phyloP scores from a whole-genome alignment of 208 protist species.

The Porcisia deanei region DNA sequence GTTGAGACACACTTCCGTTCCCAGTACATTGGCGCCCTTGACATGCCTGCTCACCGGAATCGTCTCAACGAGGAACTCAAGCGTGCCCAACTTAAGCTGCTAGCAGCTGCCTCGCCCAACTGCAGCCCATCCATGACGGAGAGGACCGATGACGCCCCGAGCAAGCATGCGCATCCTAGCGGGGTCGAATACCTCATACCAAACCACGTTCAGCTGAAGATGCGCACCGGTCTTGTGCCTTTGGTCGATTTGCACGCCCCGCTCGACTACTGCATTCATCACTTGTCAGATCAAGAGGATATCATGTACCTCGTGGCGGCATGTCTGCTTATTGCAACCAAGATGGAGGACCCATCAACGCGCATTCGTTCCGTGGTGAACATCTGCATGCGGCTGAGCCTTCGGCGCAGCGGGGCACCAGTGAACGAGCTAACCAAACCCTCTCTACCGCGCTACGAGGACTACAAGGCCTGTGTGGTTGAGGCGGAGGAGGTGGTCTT shows the following conservation, averaged over 20 bases:
- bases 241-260: slow-evolving; percentile 74
- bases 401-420: slow-evolving; percentile 35
- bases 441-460: slow-evolving; percentile 38
- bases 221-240: slow-evolving; percentile 49
- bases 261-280: slow-evolving; percentile 71
- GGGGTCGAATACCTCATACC: slow-evolving; percentile 62
- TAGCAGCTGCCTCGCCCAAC: neutral
- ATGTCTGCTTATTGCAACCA: slow-evolving; percentile 78
- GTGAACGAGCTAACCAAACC: slow-evolving; percentile 35
- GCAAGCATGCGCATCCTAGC: neutral
- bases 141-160: slow-evolving; percentile 10
- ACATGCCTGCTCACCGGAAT: slow-evolving; percentile 20
- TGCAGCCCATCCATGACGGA: slow-evolving; percentile 7
- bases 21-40: slow-evolving; percentile 29
- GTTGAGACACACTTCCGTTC: slow-evolving; percentile 43
- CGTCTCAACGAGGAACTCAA: slow-evolving; percentile 1
- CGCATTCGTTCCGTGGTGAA: slow-evolving; percentile 63
- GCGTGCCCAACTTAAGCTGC: slow-evolving; percentile 12
- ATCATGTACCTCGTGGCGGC: slow-evolving; percentile 71
- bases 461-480: slow-evolving; percentile 71
- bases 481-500: slow-evolving; percentile 75
- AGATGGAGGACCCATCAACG: slow-evolving; percentile 64
- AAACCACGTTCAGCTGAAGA: slow-evolving; percentile 39
- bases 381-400: slow-evolving; percentile 60
- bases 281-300: slow-evolving; percentile 68